phyloP scores from a whole-genome alignment of 495 filamentous ascomycete species.

The Letharia columbiana region DNA sequence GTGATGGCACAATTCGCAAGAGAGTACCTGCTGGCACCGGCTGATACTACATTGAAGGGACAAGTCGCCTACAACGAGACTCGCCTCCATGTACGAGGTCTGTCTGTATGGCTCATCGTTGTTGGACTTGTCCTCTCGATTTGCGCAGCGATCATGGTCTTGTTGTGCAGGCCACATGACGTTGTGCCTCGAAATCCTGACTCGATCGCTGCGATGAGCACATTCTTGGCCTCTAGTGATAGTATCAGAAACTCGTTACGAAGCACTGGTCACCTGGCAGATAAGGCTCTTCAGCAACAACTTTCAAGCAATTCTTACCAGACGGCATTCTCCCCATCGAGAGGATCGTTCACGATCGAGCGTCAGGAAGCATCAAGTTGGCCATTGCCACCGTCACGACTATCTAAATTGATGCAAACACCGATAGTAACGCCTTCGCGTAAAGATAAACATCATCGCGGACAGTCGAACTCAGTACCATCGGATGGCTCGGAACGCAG shows the following conservation, averaged over 20 bases:
- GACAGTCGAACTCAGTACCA: not conserved
- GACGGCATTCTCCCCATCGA: not conserved
- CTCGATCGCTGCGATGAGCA: not conserved
- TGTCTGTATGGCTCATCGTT: not conserved
- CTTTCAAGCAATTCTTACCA: not conserved
- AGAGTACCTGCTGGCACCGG: not conserved
- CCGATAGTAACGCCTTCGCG: not conserved
- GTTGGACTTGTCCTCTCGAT: not conserved
- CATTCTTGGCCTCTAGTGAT: not conserved
- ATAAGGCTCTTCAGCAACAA: not conserved
- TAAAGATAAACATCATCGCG: not conserved
- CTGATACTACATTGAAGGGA: not conserved
- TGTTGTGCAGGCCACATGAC: not conserved
- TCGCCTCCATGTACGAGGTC: not conserved
- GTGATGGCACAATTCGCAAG: constrained; percentile 2
- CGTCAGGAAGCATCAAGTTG: not conserved
- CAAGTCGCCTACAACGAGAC: not conserved
- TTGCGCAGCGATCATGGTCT: not conserved
- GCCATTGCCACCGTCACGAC: not conserved
- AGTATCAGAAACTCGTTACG: not conserved
- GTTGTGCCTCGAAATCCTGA: not conserved
- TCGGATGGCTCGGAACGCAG: not conserved
- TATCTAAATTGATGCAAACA: not conserved
- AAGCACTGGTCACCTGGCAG: not conserved
- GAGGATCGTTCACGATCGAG: not conserved